phyloP scores from a whole-genome alignment of 192 early-diverging fungal genomes.

The Dimargaris cristalligena region DNA sequence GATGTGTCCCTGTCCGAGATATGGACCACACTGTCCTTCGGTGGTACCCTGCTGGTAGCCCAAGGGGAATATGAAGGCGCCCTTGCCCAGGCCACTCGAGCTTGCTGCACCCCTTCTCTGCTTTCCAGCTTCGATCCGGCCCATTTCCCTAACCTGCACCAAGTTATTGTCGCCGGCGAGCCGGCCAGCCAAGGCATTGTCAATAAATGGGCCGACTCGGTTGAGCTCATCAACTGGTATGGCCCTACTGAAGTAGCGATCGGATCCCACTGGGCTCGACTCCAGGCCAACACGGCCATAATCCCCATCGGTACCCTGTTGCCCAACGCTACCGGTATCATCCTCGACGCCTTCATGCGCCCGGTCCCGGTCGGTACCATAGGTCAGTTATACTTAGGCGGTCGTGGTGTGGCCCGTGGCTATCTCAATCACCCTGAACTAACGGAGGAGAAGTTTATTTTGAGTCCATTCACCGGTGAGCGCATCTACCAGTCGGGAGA shows the following conservation, averaged over 20 bases:
- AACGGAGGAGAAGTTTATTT: conserved; percentile 17
- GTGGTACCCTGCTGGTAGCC: neutral
- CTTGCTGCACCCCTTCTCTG: neutral
- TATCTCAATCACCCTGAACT: conserved; percentile 22
- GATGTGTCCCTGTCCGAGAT: neutral
- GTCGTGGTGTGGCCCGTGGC: conserved; percentile 16
- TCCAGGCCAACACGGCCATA: neutral
- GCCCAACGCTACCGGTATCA: neutral
- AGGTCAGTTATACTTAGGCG: neutral
- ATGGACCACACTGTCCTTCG: neutral
- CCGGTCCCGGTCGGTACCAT: neutral
- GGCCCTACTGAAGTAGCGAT: neutral
- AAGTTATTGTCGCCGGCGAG: neutral
- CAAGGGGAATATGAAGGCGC: neutral
- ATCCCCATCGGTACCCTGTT: neutral
- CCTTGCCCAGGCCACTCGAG: neutral
- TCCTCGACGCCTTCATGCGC: neutral
- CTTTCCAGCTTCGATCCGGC: neutral
- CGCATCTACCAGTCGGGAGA: conserved; percentile 22
- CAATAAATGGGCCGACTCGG: neutral
- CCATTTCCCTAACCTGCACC: neutral
- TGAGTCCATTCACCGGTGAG: conserved; percentile 15
- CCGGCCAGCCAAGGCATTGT: neutral
- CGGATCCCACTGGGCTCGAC: neutral
- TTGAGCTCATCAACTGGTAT: neutral